Evolutionary conservation across 2,329 filamentous ascomycete species (phyloP).

Genomic region (Sclerotinia spermophila): DNA sequence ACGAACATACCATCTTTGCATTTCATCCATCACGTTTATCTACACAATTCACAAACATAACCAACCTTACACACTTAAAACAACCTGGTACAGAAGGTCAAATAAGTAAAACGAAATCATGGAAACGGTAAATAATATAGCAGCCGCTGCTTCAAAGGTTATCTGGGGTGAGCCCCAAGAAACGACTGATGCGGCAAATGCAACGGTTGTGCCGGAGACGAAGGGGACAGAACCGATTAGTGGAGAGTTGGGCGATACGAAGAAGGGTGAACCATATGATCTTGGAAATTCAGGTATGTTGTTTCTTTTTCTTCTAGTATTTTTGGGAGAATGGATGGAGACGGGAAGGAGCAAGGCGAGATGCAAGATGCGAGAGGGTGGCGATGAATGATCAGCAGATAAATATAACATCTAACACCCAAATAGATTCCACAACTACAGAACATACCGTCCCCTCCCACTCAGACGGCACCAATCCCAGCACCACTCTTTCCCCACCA

Average conservation of each 20-base stretch:
- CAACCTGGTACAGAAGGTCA: fast-evolving
- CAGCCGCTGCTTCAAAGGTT: conserved; percentile 42
- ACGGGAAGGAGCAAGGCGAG: background rate
- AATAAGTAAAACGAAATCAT: conserved; percentile 40
- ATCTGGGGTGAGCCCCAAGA: conserved; percentile 41
- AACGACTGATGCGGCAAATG: conserved; percentile 11
- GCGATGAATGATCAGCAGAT: background rate
- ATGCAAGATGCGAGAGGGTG: background rate
- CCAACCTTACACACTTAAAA: background rate
- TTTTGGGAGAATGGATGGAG: background rate
- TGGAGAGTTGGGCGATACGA: conserved; percentile 64
- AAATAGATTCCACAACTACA: background rate
- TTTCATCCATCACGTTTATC: too few species aligned
- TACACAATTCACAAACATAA: background rate
- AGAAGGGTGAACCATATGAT: conserved; percentile 70
- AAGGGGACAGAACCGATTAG: conserved; percentile 64
- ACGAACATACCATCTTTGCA: too few species aligned
- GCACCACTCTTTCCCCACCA: background rate
- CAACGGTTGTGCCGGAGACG: background rate
- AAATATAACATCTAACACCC: background rate
- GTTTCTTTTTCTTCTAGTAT: background rate
- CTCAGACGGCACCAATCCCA: background rate
- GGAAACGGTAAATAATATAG: conserved; percentile 61
- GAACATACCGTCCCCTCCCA: background rate
- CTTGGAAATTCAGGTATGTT: conserved; percentile 58